Percentiles rank a stretch among this genome's conserved stretches.
phyloP scores from a whole-genome alignment of 2,329 filamentous ascomycete species.

The Apiospora kogelbergensis region DNA sequence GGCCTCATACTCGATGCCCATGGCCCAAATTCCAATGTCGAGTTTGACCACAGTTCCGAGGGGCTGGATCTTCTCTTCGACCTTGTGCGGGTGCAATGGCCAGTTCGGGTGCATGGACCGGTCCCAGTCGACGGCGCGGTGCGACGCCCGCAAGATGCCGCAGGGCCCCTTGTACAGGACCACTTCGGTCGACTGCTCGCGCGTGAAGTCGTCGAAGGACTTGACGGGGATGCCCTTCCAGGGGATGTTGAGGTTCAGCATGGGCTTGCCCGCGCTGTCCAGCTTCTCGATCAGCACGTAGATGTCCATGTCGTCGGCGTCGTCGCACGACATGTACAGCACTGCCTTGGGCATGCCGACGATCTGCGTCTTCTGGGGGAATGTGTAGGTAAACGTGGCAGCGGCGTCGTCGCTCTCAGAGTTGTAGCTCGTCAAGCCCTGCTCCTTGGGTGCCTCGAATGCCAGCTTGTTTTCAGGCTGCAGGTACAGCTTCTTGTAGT shows the following conservation, averaged over 20 bases:
- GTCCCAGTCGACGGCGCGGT: conserved; percentile 22
- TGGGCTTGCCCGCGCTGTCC: conserved; percentile 14
- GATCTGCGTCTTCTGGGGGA: conserved; percentile 34
- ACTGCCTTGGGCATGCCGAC: conserved; percentile 44
- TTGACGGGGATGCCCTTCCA: conserved; percentile 20
- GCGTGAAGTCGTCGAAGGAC: conserved; percentile 21
- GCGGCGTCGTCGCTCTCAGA: conserved; percentile 24
- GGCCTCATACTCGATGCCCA: conserved; percentile 28
- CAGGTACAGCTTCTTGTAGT: conserved; percentile 18
- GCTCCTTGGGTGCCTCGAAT: neutral
- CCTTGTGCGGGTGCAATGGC: conserved; percentile 26
- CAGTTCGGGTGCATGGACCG: conserved; percentile 28
- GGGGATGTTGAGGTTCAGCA: conserved; percentile 27
- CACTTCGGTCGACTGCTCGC: conserved; percentile 23
- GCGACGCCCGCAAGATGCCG: conserved; percentile 25
- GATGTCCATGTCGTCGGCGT: conserved; percentile 41
- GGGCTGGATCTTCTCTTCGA: conserved; percentile 22
- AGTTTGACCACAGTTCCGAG: conserved; percentile 23
- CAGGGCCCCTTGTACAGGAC: conserved; percentile 25
- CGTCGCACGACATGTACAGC: conserved; percentile 40
- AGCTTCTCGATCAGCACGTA: conserved; percentile 42
- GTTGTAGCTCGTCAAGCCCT: conserved; percentile 24
- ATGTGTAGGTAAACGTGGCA: conserved; percentile 35
- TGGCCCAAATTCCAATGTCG: conserved; percentile 30
- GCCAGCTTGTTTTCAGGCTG: conserved; percentile 14